Conservation (phyloP, 177 flowering plant species). For the Vitis hybrid region DNA sequence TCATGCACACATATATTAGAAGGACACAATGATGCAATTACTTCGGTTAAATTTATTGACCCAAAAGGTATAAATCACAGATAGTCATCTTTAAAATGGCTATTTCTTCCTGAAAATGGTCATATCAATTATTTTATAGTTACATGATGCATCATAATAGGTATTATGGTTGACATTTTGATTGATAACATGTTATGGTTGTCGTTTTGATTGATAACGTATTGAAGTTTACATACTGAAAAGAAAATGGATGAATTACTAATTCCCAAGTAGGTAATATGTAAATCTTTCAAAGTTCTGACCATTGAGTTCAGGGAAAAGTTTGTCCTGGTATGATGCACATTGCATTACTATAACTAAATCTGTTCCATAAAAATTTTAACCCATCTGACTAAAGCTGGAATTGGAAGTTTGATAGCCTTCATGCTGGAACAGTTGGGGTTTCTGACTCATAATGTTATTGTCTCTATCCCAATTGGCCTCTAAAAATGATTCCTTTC, state of each 20-base stretch:
- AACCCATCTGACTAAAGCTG: too few species aligned
- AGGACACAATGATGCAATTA: constrained; percentile 75
- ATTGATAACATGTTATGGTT: too few species aligned
- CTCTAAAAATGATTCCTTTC: background rate
- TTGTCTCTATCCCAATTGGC: background rate
- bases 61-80: constrained; percentile 47
- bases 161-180: background rate
- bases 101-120: background rate
- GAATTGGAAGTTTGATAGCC: too few species aligned
- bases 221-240: background rate
- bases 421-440: too few species aligned
- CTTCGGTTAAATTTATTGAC: constrained; percentile 59
- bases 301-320: too few species aligned
- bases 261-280: too few species aligned
- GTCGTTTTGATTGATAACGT: background rate
- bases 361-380: too few species aligned
- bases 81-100: background rate
- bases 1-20: constrained; percentile 75
- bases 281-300: too few species aligned
- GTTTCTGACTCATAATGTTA: too few species aligned
- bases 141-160: background rate
- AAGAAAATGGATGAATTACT: background rate
- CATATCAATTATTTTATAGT: background rate
- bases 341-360: too few species aligned
- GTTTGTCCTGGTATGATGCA: too few species aligned